Base-by-base conservation (phyloP, 1,284 basidiomycete species). In the Phylloporus sp. region DNA sequence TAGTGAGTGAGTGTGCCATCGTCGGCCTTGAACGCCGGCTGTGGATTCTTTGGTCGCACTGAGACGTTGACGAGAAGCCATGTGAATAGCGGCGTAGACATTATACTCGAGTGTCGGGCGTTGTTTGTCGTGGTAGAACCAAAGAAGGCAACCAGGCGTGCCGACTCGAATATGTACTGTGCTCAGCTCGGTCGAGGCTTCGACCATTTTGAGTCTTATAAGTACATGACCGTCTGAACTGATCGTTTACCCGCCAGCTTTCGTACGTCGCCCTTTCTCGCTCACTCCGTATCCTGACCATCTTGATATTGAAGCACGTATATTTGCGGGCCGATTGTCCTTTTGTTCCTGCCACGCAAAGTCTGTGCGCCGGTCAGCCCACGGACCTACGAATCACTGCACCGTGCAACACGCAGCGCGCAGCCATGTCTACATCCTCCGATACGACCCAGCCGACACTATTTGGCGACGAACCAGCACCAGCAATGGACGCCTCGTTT, bases 371-470 rank as follows among this genome's bases (percentile, higher is more conserved):
- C 23, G 7, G 32, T 19, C 53, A 23, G 43, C 43, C 43, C 43
- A 20, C 4, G 43, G 19, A 23, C 45, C 23, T 23, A 47, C 10
- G 43, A 23, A 20, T 32, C 32, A 32, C 32, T 45, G 20, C 43
- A 11, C 10, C 23, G 23, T 27, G 19, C 27, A 14, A 49, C n/a
- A 53, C n/a, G n/a, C 52, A 32, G 4, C 53, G 10, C 20, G 8
- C 29, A 32, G 53, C 14, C 10, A 79, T 80, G 76, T 78, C 76
- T 58, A 77, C 77, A 57, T 76, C 76, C 5, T 76, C 76, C 17
- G 75, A 80, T 19, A 66, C 70, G 25, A 71, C 76, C 1, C 78
- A 74, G 23, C 69, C 72, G n/a, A 72, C 77, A 12, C 56, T 80
- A 62, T 80, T 78, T n/a, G 73, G 76, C 27, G 78, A 78, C 37